Base-by-base conservation (phyloP, 2,329 filamentous ascomycete species). In the Ceratocystis ficicola region DNA sequence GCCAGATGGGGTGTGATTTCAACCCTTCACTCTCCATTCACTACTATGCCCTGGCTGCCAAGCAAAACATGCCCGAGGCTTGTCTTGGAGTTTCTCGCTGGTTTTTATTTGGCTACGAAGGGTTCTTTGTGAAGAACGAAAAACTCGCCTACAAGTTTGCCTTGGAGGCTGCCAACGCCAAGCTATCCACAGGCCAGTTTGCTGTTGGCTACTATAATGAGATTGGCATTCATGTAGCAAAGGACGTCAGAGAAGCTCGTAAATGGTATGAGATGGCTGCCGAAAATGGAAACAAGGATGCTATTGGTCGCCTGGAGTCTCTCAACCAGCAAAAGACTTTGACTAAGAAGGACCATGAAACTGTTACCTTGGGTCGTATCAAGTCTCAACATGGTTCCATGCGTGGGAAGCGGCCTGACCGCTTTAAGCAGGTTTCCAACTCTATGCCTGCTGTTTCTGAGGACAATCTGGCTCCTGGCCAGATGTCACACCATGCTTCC, bases 131-230 rank as follows among this genome's bases (percentile, higher is more conserved):
- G 68, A 97, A 97, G 80, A 97, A 96, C 72, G 94, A 99, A 75
- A 88, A 93, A 73, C 78, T 97, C 62, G 93, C 94, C 5, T 99
- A 89, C 76, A 87, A 85, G 63, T 97, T 96, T 73, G 94, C 94
- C 1, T 85, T 93, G 71, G 84, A 93, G 70, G 94, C 94, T 10
- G 93, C 94, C 7, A 80, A 84, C 63, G 83, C 86, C 48, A 91
- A 91, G 65, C 81, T 97, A 62, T 82, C 90, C 0, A 97, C 92
- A 0, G 94, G 92, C 62, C 91, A 97, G 74, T 99, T 99, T 72
- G 94, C 94, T 30, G 84, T 99, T 74, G 94, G 94, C 0, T 99
- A 99, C 76, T 99, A 97, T 77, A 85, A 94, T 73, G 94, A 99
- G 74, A 95, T 99, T 70, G 94, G 94, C 70, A 95, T 99, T 73